Conservation (phyloP, 257 asterid genomes). For the Solanum gracilifrons region DNA sequence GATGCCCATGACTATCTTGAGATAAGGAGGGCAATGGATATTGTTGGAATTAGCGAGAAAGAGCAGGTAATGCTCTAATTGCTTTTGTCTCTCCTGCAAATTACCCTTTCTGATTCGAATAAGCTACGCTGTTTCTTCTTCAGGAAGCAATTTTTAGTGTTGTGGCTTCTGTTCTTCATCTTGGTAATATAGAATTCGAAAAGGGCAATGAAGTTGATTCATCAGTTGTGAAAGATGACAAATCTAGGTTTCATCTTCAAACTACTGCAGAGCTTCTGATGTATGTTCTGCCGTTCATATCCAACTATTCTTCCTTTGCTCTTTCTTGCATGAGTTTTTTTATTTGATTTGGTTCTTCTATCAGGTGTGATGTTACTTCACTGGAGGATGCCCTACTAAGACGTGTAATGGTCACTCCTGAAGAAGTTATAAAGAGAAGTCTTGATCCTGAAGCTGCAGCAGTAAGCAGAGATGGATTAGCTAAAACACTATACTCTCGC, state of each 20-base stretch:
- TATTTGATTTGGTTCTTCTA: slow-evolving; percentile 3
- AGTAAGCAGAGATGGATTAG: slow-evolving; percentile 89
- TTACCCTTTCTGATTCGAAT: background rate
- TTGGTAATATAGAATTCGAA: slow-evolving; percentile 74
- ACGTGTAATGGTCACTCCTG: slow-evolving; percentile 98
- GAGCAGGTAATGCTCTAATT: slow-evolving; percentile 58
- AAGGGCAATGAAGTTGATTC: slow-evolving; percentile 83
- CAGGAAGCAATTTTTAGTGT: slow-evolving; percentile 98
- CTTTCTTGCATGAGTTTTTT: slow-evolving; percentile 5
- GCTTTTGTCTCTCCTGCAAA: slow-evolving; percentile 1
- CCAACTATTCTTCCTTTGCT: background rate
- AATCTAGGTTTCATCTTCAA: slow-evolving; percentile 79
- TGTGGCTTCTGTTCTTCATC: slow-evolving; percentile 90
- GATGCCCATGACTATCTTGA: slow-evolving; percentile 92
- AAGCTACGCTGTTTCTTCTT: slow-evolving; percentile 6
- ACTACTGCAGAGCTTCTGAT: slow-evolving; percentile 88
- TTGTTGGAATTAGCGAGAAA: slow-evolving; percentile 82
- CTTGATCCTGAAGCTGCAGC: slow-evolving; percentile 84
- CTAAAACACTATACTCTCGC: slow-evolving; percentile 82
- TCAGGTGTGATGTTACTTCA: slow-evolving; percentile 68
- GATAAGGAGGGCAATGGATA: slow-evolving; percentile 97
- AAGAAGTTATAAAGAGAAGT: slow-evolving; percentile 98
- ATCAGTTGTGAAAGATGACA: slow-evolving; percentile 77
- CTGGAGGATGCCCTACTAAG: slow-evolving; percentile 83
- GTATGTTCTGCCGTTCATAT: slow-evolving; percentile 28